Base-by-base conservation (phyloP, 257 asterid genomes). In the Paulownia fortunei region DNA sequence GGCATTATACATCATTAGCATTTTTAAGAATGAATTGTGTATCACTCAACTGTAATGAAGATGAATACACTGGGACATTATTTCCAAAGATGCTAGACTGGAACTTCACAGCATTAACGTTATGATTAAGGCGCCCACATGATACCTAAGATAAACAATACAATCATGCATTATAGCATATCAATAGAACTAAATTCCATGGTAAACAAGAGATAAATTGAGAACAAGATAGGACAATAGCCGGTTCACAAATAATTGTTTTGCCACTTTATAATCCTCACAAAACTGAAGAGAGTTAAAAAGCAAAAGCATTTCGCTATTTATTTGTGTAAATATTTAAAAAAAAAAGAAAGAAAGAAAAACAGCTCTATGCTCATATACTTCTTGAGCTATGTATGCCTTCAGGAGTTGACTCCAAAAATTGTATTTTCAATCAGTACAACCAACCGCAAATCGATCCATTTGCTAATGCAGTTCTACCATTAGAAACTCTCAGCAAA, bases 31-130 rank as follows among this genome's bases (percentile, higher is more conserved):
- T 10, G 65, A 19, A 18, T 18, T 52, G 26, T n/a, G 24, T n/a
- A n/a, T n/a, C 77, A 87, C 94, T 89, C 87, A 94, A 89, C 97
- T 83, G 97, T 71, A 78, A 61, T 44, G 85, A 80, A 49, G 86
- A 88, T 32, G 88, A 82, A 59, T 76, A 87, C 76, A 73, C 77
- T 2, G 86, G 64, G 52, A 85, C 59, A 51, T 83, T 73, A 78
- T 78, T 73, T 41, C 97, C 97, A 58, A 77, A 77, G 65, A 94
- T 79, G 79, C 83, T 87, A 13, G 95, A 91, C 76, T 82, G 88
- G 76, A 89, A 88, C 87, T 86, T 89, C 77, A 88, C 76, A 69
- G 87, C 83, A 80, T 82, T 83, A 5, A 72, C 82, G 66, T 61
- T 80, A 47, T 61, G 34, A 69, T 47, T 70, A 34, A 76, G 73